Conservation (phyloP, 192 early-diverging fungal genomes). For the Coemansia sp. region DNA sequence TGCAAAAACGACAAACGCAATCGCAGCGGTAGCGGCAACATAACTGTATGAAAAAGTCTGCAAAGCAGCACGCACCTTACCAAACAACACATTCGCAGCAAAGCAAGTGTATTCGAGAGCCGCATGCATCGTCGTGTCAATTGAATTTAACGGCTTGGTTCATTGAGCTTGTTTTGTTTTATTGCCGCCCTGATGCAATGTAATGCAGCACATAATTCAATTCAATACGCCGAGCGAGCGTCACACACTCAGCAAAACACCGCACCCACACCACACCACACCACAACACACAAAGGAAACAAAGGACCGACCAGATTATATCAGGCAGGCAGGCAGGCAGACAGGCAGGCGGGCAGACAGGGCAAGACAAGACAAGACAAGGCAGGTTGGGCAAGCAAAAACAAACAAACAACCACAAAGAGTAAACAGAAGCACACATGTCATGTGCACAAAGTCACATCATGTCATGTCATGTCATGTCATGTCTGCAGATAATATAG, state of each 20-base stretch:
- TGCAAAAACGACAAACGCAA: background rate
- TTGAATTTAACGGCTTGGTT: background rate
- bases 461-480: no score
- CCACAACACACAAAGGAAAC: background rate
- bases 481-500: background rate
- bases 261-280: background rate
- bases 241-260: no score
- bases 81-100: background rate
- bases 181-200: background rate
- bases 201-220: background rate
- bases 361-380: background rate
- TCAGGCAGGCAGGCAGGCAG: no score
- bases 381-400: background rate
- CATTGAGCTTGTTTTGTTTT: no score
- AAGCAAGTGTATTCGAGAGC: background rate
- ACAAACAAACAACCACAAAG: slow-evolving; percentile 5
- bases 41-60: background rate
- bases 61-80: slow-evolving; percentile 13
- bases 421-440: background rate
- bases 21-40: background rate
- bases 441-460: no score
- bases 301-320: no score
- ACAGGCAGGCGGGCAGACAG: background rate
- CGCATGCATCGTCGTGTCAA: background rate
- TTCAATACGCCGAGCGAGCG: no score